Base-by-base conservation (phyloP, 2,329 filamentous ascomycete genomes). In the Xylaria sp. region DNA sequence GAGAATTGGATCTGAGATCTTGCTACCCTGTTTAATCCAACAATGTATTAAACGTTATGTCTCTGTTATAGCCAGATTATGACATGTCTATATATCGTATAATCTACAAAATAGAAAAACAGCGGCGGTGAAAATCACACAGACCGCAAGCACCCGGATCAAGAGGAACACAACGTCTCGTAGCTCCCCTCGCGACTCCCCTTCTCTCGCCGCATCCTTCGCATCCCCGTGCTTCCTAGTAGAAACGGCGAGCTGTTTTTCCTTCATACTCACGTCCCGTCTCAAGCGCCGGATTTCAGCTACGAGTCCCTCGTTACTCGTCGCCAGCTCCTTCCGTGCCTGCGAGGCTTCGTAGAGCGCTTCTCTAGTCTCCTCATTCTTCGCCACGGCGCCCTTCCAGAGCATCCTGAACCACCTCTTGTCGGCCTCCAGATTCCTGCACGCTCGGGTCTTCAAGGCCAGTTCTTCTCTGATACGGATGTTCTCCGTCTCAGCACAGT, bases 351-450 rank as follows among this genome's bases (percentile, higher is more conserved):
- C 8, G 15, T n/a, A 3, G 25, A 52, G 25, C 25, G 10, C 15
- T 10, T 30, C 48, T 6, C 4, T 52, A 28, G 28, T n/a, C 0
- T n/a, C 2, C 28, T 52, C 13, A 28, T n/a, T 13, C 4, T 52
- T n/a, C 25, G 45, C 23, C 12, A 18, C 45, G 45, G 23, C 23
- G 23, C 13, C 23, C 9, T 46, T 46, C 9, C 43, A 13, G 20
- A 9, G 76, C 62, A 75, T 76, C 6, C 72, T 76, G 67, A 36
- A 36, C 34, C 30, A 28, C 18, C 10, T 9, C 18, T 25, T 34
- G 8, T 60, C 45, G 6, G 15, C 23, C 25, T 13, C n/a, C 10
- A 18, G 12, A 1, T 8, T 6, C 5, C 32, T 46, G 20, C 20
- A 34, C 15, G 4, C 15, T 23, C 0, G 12, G 10, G 2, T 7